Evolutionary conservation across 805 yeast genomes (phyloP).

Genomic region (Candida sithepensis): DNA sequence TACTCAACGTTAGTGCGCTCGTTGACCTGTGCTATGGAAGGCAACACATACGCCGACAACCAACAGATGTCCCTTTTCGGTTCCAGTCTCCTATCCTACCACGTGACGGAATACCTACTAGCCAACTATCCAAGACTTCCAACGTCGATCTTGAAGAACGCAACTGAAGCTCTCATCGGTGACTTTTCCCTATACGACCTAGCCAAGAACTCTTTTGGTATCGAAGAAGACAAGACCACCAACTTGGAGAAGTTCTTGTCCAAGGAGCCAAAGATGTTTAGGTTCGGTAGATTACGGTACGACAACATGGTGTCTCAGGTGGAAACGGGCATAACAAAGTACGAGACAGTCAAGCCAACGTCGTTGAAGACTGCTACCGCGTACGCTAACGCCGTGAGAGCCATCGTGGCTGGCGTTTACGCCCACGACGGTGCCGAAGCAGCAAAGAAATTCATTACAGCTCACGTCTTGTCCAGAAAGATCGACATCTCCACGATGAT

Average conservation of each 20-base stretch:
- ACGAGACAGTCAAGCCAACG: constrained; percentile 30
- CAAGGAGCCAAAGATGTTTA: constrained; percentile 62
- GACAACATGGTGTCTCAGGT: constrained; percentile 43
- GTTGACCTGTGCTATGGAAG: constrained; percentile 49
- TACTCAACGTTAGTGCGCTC: constrained; percentile 75
- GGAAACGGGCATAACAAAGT: constrained; percentile 43
- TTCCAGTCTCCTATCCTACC: constrained; percentile 67
- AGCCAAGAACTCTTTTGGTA: constrained; percentile 79
- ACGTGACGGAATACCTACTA: constrained; percentile 69
- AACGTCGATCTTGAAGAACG: constrained; percentile 65
- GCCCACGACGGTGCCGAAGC: constrained; percentile 64
- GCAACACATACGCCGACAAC: constrained; percentile 60
- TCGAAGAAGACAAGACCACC: constrained; percentile 67
- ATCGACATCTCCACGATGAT: constrained; percentile 72
- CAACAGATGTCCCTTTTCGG: constrained; percentile 82
- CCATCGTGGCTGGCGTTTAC: constrained; percentile 80
- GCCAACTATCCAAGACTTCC: constrained; percentile 89
- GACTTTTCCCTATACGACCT: constrained; percentile 59
- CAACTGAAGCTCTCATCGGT: constrained; percentile 74
- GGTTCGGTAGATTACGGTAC: constrained; percentile 67
- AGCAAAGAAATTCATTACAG: constrained; percentile 64
- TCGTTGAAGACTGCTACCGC: constrained; percentile 34
- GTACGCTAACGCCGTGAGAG: constrained; percentile 69
- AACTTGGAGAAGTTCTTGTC: constrained; percentile 63
- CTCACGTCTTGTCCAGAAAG: constrained; percentile 79